Percentiles rank a stretch among this genome's conserved stretches.
Conservation (phyloP, 1,139 yeast genomes). For the Blastobotrys indianensis region DNA sequence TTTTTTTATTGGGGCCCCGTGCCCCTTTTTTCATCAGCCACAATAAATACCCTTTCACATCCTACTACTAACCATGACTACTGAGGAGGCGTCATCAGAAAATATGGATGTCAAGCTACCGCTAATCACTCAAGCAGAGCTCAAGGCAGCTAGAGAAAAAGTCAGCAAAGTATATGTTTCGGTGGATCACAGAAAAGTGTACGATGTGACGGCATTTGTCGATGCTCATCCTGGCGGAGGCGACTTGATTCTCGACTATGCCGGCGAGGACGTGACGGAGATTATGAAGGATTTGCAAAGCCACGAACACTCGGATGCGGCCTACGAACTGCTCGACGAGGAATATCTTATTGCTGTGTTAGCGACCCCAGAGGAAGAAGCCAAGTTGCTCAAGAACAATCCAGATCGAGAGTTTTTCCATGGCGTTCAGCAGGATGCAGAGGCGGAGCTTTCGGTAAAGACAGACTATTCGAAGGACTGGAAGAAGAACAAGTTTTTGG, state of each 20-base stretch:
- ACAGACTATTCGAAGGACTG: conserved; percentile 73
- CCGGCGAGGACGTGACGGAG: conserved; percentile 78
- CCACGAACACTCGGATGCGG: conserved; percentile 78
- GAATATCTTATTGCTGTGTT: conserved; percentile 54
- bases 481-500: conserved; percentile 76
- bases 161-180: conserved; percentile 44
- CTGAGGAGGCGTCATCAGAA: too few species aligned
- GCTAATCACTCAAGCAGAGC: conserved; percentile 23
- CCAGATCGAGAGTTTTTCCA: conserved; percentile 21
- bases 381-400: conserved; percentile 41
- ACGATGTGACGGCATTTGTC: conserved; percentile 71
- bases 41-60: too few species aligned
- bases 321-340: conserved; percentile 86
- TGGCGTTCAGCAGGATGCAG: conserved; percentile 25
- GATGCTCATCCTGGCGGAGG: conserved; percentile 88
- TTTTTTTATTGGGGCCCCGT: too few species aligned
- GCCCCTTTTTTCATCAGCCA: too few species aligned
- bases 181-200: conserved; percentile 66
- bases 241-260: conserved; percentile 65
- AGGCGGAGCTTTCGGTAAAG: conserved; percentile 62
- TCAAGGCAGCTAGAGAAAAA: conserved; percentile 14
- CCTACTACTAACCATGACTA: too few species aligned
- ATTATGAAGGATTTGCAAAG: conserved; percentile 63
- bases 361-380: conserved; percentile 59
- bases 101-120: conserved; percentile 14